Evolutionary conservation across 257 asterid genomes (phyloP).

Genomic region (Echium plantagineum): DNA sequence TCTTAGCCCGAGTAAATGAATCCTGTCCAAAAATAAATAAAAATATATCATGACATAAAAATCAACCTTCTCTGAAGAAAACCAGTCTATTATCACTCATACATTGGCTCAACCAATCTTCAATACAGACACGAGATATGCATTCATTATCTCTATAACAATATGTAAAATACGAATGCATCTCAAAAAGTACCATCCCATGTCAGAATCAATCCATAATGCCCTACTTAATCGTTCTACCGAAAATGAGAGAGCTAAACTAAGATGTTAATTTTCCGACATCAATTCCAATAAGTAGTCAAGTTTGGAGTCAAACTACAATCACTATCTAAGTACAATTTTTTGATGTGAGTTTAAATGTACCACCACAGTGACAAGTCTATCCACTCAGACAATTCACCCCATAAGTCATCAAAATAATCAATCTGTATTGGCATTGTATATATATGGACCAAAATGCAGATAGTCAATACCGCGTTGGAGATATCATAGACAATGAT

Average conservation of each 20-base stretch:
- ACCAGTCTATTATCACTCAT: not conserved
- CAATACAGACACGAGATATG: not conserved
- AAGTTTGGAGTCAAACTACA: not conserved
- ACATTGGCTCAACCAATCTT: not conserved
- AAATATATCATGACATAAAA: conserved; percentile 6
- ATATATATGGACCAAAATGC: not conserved
- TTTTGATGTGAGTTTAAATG: no score
- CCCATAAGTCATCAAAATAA: no score
- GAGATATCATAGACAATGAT: conserved; percentile 84
- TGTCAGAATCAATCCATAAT: no score
- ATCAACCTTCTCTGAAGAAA: not conserved
- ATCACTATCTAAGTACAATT: not conserved
- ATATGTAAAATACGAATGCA: no score
- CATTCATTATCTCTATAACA: not conserved
- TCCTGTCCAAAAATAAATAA: conserved; percentile 28
- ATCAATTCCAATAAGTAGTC: not conserved
- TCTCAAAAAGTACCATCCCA: no score
- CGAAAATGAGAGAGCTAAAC: no score
- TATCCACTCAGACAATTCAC: no score
- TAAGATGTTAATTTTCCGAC: no score
- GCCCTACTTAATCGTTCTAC: not conserved
- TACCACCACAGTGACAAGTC: no score
- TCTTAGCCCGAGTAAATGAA: conserved; percentile 78
- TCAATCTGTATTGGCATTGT: no score
- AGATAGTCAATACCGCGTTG: conserved; percentile 39